Evolutionary conservation across 148 eudicot species (phyloP).

Genomic region (Mesembryanthemum crystallinum): DNA sequence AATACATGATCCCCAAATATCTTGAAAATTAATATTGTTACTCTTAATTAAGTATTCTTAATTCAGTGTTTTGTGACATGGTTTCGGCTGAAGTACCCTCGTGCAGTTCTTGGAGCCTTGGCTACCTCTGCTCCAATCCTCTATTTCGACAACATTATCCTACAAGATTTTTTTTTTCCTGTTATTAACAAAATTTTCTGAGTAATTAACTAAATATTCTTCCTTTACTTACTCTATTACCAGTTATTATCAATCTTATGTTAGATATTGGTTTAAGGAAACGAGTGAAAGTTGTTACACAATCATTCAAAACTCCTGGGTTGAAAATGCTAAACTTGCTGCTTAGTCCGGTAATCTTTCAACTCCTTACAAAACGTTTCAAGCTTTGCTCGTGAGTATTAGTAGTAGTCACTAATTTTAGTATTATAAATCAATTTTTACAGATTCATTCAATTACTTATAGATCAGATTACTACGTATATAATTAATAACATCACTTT

Average conservation of each 20-base stretch:
- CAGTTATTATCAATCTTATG: too few species aligned
- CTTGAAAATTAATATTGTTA: too few species aligned
- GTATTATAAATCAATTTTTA: too few species aligned
- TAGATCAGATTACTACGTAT: too few species aligned
- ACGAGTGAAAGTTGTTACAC: neutral
- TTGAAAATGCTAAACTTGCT: neutral
- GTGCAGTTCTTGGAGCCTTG: neutral
- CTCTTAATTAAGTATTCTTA: too few species aligned
- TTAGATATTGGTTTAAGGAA: neutral
- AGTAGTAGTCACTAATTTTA: too few species aligned
- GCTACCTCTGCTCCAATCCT: neutral
- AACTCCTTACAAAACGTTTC: neutral
- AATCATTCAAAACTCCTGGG: neutral
- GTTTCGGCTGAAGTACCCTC: neutral
- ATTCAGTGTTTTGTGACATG: neutral
- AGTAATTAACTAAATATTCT: too few species aligned
- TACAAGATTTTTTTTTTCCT: neutral
- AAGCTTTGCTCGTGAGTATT: neutral
- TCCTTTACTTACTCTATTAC: too few species aligned
- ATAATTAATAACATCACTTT: neutral
- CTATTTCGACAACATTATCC: neutral
- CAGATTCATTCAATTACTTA: neutral
- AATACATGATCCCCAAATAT: too few species aligned
- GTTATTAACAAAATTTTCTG: neutral
- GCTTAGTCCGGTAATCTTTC: neutral